A percentile compares a stretch with the other conserved stretches of the same genome.
Conservation (phyloP, 2,329 filamentous ascomycete species). For the Colletotrichum lentis region DNA sequence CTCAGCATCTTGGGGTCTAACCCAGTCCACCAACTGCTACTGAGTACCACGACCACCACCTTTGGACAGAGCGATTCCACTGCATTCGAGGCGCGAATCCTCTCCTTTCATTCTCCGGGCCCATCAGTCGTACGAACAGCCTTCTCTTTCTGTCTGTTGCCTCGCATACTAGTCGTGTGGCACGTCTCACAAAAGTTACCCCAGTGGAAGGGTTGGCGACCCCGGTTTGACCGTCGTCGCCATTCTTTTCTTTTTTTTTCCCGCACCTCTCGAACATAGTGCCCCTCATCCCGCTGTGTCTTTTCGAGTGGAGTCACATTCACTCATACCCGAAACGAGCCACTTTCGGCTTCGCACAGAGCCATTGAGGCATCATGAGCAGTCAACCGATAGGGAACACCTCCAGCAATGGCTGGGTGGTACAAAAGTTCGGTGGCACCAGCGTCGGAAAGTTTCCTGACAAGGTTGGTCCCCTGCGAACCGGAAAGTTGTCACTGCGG, state of each 20-base stretch:
- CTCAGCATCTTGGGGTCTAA: conserved; percentile 19
- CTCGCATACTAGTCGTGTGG: background rate
- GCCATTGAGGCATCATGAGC: conserved; percentile 32
- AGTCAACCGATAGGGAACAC: conserved; percentile 44
- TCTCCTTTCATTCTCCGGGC: conserved; percentile 5
- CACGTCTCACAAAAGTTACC: background rate
- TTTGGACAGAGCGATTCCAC: conserved; percentile 9
- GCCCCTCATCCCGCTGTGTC: conserved; percentile 24
- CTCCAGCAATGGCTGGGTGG: conserved; percentile 72
- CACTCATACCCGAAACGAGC: conserved; percentile 8
- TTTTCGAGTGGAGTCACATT: conserved; percentile 25
- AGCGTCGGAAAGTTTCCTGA: conserved; percentile 93
- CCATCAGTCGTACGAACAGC: background rate
- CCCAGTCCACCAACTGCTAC: conserved; percentile 22
- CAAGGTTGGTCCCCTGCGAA: conserved; percentile 56
- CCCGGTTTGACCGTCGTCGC: conserved; percentile 23
- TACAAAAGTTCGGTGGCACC: conserved; percentile 95
- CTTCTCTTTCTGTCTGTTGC: background rate
- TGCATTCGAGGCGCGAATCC: conserved; percentile 8
- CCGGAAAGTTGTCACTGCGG: conserved; percentile 32
- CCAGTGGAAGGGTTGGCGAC: conserved; percentile 24
- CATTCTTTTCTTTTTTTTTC: conserved; percentile 33
- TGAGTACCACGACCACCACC: background rate
- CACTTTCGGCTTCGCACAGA: conserved; percentile 5
- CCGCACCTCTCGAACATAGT: conserved; percentile 20